Evolutionary conservation across 2,329 filamentous ascomycete genomes (phyloP).

Genomic region (Tolypocladium amazonense): DNA sequence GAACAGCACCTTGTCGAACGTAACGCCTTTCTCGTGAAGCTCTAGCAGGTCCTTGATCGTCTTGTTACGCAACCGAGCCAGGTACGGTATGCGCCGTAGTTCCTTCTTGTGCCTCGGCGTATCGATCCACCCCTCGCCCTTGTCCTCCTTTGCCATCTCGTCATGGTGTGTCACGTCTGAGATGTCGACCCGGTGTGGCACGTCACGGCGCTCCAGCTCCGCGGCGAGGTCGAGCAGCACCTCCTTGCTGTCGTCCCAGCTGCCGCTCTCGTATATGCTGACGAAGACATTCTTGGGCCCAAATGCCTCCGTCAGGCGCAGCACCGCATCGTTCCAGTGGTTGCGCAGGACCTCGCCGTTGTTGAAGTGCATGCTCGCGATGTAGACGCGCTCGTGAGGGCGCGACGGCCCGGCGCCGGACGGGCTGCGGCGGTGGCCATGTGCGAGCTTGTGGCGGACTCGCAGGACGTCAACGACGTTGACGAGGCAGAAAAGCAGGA

Average conservation of each 20-base stretch:
- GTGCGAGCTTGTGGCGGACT: conserved; percentile 21
- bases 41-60: conserved; percentile 49
- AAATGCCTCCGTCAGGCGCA: conserved; percentile 43
- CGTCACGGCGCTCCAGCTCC: conserved; percentile 38
- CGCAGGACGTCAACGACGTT: conserved; percentile 28
- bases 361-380: conserved; percentile 61
- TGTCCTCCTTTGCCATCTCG: conserved; percentile 34
- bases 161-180: conserved; percentile 49
- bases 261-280: conserved; percentile 58
- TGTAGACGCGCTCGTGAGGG: conserved; percentile 43
- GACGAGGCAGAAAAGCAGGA: conserved; percentile 23
- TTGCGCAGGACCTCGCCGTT: conserved; percentile 47
- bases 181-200: conserved; percentile 43
- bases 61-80: conserved; percentile 53
- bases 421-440: conserved; percentile 13
- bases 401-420: conserved; percentile 10
- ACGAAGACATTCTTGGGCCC: conserved; percentile 58
- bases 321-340: conserved; percentile 52
- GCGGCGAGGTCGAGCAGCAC: conserved; percentile 46
- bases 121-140: conserved; percentile 50
- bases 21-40: conserved; percentile 36
- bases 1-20: conserved; percentile 49
- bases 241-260: conserved; percentile 56
- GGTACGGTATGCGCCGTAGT: conserved; percentile 56
- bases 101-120: conserved; percentile 44